Conservation (phyloP, 2,329 filamentous ascomycete genomes). For the Metarhizium rileyi region DNA sequence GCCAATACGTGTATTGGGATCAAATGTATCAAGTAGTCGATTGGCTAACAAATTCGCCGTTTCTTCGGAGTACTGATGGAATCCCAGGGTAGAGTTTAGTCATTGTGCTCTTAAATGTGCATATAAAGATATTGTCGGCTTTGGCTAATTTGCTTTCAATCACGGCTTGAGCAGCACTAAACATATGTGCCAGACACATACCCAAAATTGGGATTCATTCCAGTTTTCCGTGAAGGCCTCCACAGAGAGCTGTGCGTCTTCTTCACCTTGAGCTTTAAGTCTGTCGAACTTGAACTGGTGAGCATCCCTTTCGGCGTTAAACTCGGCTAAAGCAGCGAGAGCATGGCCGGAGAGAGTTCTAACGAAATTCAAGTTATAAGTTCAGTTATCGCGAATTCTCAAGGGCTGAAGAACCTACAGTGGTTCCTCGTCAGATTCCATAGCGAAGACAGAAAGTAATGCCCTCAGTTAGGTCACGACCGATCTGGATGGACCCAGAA, state of each 20-base stretch:
- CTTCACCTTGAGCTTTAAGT: slow-evolving; percentile 52
- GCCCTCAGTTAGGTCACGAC: too few species aligned
- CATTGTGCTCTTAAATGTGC: neutral
- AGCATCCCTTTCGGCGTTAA: slow-evolving; percentile 63
- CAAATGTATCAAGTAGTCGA: slow-evolving; percentile 54
- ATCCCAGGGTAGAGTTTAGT: neutral
- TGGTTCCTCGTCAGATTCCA: slow-evolving; percentile 34
- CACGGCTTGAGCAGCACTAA: neutral
- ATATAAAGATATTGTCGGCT: neutral
- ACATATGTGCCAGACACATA: slow-evolving; percentile 24
- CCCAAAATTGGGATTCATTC: slow-evolving; percentile 80
- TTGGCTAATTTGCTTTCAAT: neutral
- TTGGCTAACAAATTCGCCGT: slow-evolving; percentile 56
- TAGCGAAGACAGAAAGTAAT: slow-evolving; percentile 1
- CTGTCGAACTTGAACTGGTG: slow-evolving; percentile 57
- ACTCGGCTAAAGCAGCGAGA: slow-evolving; percentile 60
- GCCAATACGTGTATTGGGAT: slow-evolving; percentile 48
- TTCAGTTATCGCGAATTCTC: too few species aligned
- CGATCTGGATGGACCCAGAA: too few species aligned
- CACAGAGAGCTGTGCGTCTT: slow-evolving; percentile 45
- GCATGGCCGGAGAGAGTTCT: slow-evolving; percentile 53
- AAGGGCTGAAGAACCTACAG: slow-evolving; percentile 27
- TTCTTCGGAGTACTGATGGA: slow-evolving; percentile 56
- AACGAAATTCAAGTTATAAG: neutral
- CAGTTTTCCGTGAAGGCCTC: slow-evolving; percentile 69